These are phyloP conservation scores for Tricholoma sp. DNA, from an alignment of 768 basidiomycete species.

Conservation along the genomic window DNA sequence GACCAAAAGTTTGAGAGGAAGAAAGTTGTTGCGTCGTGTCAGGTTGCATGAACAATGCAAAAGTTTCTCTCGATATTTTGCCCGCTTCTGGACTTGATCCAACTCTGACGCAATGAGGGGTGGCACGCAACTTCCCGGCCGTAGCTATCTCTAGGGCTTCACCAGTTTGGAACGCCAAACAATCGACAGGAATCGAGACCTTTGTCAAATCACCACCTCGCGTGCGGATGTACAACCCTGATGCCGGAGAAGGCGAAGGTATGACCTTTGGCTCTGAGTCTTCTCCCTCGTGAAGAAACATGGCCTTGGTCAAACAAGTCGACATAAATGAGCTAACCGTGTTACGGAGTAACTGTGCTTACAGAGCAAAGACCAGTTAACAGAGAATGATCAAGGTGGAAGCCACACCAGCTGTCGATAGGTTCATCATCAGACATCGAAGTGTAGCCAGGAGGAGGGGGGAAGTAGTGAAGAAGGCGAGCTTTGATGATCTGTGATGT, in stretches of 20 bases:
- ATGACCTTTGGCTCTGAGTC: constrained; percentile 41
- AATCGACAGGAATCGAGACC: constrained; percentile 80
- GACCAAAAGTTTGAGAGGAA: constrained; percentile 72
- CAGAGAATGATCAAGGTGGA: constrained; percentile 88
- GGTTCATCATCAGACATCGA: constrained; percentile 49
- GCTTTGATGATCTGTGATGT: constrained; percentile 86
- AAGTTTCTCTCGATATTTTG: constrained; percentile 76
- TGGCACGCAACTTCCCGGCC: constrained; percentile 73
- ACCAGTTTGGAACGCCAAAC: constrained; percentile 94
- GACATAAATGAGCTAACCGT: not conserved
- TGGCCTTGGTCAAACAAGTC: constrained; percentile 47
- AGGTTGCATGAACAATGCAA: constrained; percentile 87
- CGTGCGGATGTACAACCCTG: constrained; percentile 90
- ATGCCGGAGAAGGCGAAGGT: constrained; percentile 63
- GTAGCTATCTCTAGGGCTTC: constrained; percentile 93
- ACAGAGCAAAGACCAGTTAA: constrained; percentile 92
- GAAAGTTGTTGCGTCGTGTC: constrained; percentile 75
- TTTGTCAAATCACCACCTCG: constrained; percentile 75
- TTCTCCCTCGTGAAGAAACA: constrained; percentile 63
- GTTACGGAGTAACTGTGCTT: constrained; percentile 16
- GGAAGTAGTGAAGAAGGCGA: constrained; percentile 94
- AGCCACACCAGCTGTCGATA: constrained; percentile 91
- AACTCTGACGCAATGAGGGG: constrained; percentile 90
- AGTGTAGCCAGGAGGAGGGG: constrained; percentile 43
- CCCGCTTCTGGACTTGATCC: constrained; percentile 43